Base-by-base conservation (phyloP, 441 rosid species). In the Mallotus repandus region DNA sequence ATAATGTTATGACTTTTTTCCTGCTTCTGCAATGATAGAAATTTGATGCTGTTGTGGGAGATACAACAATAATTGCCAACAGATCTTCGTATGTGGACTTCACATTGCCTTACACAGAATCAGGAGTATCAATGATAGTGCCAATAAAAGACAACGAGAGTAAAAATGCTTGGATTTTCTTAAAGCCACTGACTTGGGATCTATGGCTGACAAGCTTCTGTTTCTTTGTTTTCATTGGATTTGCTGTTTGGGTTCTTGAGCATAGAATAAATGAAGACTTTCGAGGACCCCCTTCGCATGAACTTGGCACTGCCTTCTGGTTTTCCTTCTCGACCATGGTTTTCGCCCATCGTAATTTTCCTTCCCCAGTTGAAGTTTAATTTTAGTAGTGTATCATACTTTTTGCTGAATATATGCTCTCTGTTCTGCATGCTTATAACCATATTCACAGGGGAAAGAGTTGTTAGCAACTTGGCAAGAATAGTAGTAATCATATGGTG, bases 251-350 rank as follows among this genome's bases (percentile, higher is more conserved):
- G 97, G 72, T 73, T 55, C 81, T 88, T 21, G 91, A 91, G 61
- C 93, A 88, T 52, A 70, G 82, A 61, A 70, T 85, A 5, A 92
- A 90, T n/a, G 84, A 83, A n/a, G 93, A 90, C 35, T 92, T 90
- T 2, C 52, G 79, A 4, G 97, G 97, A 54, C 83, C 89, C 0
- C 52, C 68, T 11, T 38, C 35, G 0, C 71, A 83, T 54, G 93
- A 91, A 85, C 77, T 69, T 14, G 87, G 90, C 70, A 91, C 97
- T 0, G 81, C 84, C 74, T 45, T 86, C 53, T 85, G 89, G 93
- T 91, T 89, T 67, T 87, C 95, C 29, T 89, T 91, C 83, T 88
- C 93, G 0, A 92, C 85, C 63, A 80, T 92, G 89, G 89, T 86
- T 52, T 90, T 90, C 16, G 86, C 89, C 0, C 92, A 89, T 35